phyloP scores from a whole-genome alignment of 768 basidiomycete genomes.

The Sutorius australiensis region DNA sequence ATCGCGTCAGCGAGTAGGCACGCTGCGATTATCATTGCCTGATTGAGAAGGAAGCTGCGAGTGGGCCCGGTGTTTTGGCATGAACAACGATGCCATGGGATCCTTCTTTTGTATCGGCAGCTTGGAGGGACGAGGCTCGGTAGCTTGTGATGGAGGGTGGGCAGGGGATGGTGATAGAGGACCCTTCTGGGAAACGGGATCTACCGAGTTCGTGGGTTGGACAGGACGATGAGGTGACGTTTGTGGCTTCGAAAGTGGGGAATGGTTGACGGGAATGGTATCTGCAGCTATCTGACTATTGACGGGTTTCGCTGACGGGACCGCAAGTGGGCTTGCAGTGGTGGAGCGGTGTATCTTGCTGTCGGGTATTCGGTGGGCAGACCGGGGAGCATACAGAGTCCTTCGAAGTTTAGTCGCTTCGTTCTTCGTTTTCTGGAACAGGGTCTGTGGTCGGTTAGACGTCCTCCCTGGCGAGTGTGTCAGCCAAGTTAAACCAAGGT shows the following conservation, averaged over 20 bases:
- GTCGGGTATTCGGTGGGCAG: slow-evolving; percentile 49
- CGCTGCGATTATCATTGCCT: slow-evolving; percentile 17
- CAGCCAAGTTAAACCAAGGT: slow-evolving; percentile 8
- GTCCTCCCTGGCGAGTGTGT: slow-evolving; percentile 35
- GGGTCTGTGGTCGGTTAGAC: slow-evolving; percentile 51
- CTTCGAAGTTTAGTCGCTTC: slow-evolving; percentile 68
- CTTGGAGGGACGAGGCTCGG: slow-evolving; percentile 35
- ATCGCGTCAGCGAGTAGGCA: slow-evolving; percentile 21
- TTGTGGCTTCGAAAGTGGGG: slow-evolving; percentile 16
- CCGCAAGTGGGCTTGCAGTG: slow-evolving; percentile 33
- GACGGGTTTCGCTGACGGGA: slow-evolving; percentile 27
- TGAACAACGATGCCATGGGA: slow-evolving; percentile 59
- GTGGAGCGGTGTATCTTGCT: slow-evolving; percentile 41
- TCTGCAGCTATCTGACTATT: slow-evolving; percentile 50
- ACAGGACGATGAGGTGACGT: slow-evolving; percentile 28
- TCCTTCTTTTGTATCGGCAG: slow-evolving; percentile 52
- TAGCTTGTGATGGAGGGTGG: slow-evolving; percentile 15
- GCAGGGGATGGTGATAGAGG: slow-evolving; percentile 30
- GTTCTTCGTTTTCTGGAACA: slow-evolving; percentile 73
- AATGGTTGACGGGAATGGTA: slow-evolving; percentile 42
- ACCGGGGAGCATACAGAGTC: slow-evolving; percentile 51
- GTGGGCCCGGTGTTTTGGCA: slow-evolving; percentile 70
- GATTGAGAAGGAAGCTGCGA: slow-evolving; percentile 47
- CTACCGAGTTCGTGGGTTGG: slow-evolving; percentile 22
- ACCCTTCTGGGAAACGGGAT: slow-evolving; percentile 11